phyloP scores from a whole-genome alignment of 2,329 filamentous ascomycete species.

The Fusarium austroafricanum region DNA sequence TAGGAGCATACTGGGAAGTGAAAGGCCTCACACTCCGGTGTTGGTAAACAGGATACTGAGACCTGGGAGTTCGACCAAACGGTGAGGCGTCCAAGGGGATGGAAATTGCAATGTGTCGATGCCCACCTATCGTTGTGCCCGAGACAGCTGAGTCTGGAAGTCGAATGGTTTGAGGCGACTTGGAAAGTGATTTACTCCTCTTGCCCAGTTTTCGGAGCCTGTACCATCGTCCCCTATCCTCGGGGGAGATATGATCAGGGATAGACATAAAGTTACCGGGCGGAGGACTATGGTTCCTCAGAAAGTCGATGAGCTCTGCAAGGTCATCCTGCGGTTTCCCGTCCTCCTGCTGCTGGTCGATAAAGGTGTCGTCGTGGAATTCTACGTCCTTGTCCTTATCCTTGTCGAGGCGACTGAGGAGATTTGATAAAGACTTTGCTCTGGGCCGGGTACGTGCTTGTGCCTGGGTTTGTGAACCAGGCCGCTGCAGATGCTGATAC shows the following conservation, averaged over 20 bases:
- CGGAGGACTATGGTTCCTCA: slow-evolving; percentile 62
- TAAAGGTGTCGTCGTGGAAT: slow-evolving; percentile 39
- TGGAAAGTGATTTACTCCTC: slow-evolving; percentile 52
- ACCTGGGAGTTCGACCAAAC: slow-evolving; percentile 49
- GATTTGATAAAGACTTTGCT: slow-evolving; percentile 42
- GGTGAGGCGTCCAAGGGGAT: slow-evolving; percentile 66
- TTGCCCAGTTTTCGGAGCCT: slow-evolving; percentile 56
- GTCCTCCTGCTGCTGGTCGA: slow-evolving; percentile 32
- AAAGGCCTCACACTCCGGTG: slow-evolving; percentile 25
- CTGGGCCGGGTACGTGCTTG: slow-evolving; percentile 38
- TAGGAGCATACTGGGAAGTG: slow-evolving; percentile 38
- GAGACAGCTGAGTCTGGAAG: slow-evolving; percentile 68
- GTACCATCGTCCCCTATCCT: slow-evolving; percentile 55
- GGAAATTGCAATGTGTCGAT: slow-evolving; percentile 70
- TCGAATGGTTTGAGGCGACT: slow-evolving; percentile 49
- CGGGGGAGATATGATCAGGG: slow-evolving; percentile 48
- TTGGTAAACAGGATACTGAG: slow-evolving; percentile 51
- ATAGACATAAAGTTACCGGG: slow-evolving; percentile 63
- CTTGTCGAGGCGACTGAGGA: slow-evolving; percentile 26
- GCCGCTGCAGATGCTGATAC: slow-evolving; percentile 10
- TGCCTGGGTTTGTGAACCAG: slow-evolving; percentile 1
- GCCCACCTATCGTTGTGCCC: slow-evolving; percentile 63
- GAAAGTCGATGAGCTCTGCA: slow-evolving; percentile 59
- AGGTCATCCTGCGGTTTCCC: slow-evolving; percentile 45
- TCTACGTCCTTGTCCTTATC: slow-evolving; percentile 24